Base-by-base conservation (phyloP, 2,329 filamentous ascomycete genomes). In the Helicocarpus griseus region DNA sequence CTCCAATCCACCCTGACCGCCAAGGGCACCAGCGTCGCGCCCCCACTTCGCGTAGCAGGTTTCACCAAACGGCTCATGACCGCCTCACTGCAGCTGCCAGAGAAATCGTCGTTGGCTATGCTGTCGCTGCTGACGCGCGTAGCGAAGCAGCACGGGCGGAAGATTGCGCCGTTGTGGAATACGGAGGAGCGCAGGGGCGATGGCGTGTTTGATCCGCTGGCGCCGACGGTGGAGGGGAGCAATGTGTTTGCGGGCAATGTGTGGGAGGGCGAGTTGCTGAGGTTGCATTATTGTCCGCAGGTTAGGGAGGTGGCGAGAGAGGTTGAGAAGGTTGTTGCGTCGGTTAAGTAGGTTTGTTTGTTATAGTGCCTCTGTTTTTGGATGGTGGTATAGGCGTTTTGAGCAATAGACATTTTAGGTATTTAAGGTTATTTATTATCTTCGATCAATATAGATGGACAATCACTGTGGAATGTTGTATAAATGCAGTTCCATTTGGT, bases 171-270 rank as follows among this genome's bases (percentile, higher is more conserved):
- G n/a, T 69, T 98, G 54, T 98, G 93, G 91, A 83, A 94, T 62
- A 95, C 89, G 0, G 91, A 97, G 65, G 93, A 97, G 73, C 78
- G 91, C 47, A 86, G 87, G 65, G 91, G 91, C 5, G 91, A 97
- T 65, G 93, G 93, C 2, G 80, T 85, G 1, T 97, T 87, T 63
- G 86, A 90, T 68, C 77, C 89, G 0, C 67, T 85, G 40, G 81
- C 82, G 41, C 77, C 78, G 26, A 87, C 85, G 57, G 79, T 94
- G 3, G 91, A 96, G 69, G 83, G 81, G 6, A 90, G 85, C 58
- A 97, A 97, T 70, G 89, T 91, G 0, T 95, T 93, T 69, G 87
- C 90, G 0, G 82, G 83, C 4, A 96, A 89, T 0, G 78, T 94
- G 0, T 98, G 91, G 93, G 93, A 97, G 66, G 89, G 88, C 0